Base-by-base conservation (phyloP, 2,329 filamentous ascomycete species). In the Epichloe sp. region DNA sequence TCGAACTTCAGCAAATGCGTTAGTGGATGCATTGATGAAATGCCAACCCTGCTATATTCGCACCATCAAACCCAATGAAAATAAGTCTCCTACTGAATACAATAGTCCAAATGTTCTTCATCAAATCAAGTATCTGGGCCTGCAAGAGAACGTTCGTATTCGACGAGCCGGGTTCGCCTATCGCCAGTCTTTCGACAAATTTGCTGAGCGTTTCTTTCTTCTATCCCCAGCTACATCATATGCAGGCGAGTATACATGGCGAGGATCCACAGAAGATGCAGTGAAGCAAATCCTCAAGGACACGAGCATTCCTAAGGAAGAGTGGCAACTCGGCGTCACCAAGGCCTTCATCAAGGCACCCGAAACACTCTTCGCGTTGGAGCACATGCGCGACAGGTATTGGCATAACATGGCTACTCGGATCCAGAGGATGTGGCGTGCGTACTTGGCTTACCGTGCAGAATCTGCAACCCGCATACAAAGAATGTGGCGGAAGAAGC, bases 351-450 rank as follows among this genome's bases (percentile, higher is more conserved):
- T 98, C 73, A 97, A 98, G 69, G 90, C 93, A 0, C 93, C 93
- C 0, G 93, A 98, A 68, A 98, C 93, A 0, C 73, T 98, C 2
- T 98, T 98, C 63, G 93, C 93, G 2, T 74, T 98, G 11, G 93
- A 98, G 68, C 90, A 94, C 52, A 97, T 98, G 91, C 82, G 93
- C 63, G 93, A 98, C 65, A 79, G 88, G 52, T 98, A 97, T 69
- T 97, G 91, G 91, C 91, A 97, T 69, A 98, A 97, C 70, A 97
- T 98, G 93, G 93, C 93, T 3, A 95, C 91, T 54, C 82, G 93
- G 53, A 97, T 98, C 53, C 93, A 98, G 71, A 81, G 93, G 59
- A 93, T 95, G 63, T 98, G 93, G 93, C 81, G 93, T 60, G 95
- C 94, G 49, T 97, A 96, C 63, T 77, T 97, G 41, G 83, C 91